Conservation (phyloP, 768 basidiomycete genomes). For the Leccinum boreale region DNA sequence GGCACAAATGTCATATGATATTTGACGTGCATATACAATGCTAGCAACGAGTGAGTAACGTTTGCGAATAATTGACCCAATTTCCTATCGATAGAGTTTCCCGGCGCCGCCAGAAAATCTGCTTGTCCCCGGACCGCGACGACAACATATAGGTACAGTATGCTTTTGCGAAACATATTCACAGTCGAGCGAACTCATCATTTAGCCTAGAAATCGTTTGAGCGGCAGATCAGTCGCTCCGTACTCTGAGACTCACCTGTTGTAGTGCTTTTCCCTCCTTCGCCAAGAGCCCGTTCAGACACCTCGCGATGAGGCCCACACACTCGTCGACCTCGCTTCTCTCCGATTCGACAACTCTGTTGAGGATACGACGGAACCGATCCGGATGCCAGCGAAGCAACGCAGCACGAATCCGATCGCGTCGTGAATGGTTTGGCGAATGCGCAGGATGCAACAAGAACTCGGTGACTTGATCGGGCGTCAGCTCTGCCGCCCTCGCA, state of each 20-base stretch:
- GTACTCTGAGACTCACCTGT: slow-evolving; percentile 15
- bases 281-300: slow-evolving; percentile 63
- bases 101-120: slow-evolving; percentile 17
- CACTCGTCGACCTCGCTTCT: slow-evolving; percentile 53
- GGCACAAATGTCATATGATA: too few relatives aligned
- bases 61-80: not conserved
- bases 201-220: slow-evolving; percentile 12
- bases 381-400: slow-evolving; percentile 83
- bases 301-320: slow-evolving; percentile 63
- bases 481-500: slow-evolving; percentile 46
- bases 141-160: not conserved
- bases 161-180: not conserved
- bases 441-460: slow-evolving; percentile 69
- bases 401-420: slow-evolving; percentile 63
- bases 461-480: slow-evolving; percentile 46
- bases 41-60: slow-evolving; percentile 5
- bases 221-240: not conserved
- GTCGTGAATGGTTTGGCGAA: slow-evolving; percentile 53
- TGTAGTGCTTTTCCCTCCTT: slow-evolving; percentile 26
- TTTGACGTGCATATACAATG: slow-evolving; percentile 13
- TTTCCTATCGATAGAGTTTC: slow-evolving; percentile 9
- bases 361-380: slow-evolving; percentile 58
- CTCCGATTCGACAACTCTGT: slow-evolving; percentile 51
- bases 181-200: slow-evolving; percentile 10
- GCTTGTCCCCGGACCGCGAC: not conserved